A percentile compares a stretch with the other conserved stretches of the same genome.
Conservation (phyloP, 345 rosid species). For the Dovyalis caffra region DNA sequence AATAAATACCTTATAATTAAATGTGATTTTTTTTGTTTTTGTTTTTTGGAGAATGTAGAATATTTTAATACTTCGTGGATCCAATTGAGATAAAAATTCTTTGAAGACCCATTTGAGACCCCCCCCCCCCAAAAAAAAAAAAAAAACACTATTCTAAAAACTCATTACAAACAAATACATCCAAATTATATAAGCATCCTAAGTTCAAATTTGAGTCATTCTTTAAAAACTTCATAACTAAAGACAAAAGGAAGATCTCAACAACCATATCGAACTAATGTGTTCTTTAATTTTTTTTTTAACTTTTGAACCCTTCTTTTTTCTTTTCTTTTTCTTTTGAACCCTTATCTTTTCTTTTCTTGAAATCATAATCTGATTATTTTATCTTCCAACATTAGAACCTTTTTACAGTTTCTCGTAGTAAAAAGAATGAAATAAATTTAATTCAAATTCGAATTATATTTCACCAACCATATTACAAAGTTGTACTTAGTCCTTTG, state of each 20-base stretch:
- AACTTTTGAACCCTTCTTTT: too few species aligned
- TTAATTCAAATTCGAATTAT: too few species aligned
- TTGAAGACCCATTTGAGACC: too few species aligned
- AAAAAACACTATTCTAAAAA: background rate
- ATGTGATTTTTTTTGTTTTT: too few species aligned
- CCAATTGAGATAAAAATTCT: background rate
- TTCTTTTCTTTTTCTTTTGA: background rate
- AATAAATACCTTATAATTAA: too few species aligned
- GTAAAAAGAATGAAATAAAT: too few species aligned
- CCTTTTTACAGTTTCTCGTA: background rate
- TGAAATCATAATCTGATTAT: background rate
- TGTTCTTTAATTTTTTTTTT: too few species aligned
- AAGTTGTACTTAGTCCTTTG: background rate
- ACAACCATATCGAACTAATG: background rate
- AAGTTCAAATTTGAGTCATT: background rate
- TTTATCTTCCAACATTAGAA: background rate
- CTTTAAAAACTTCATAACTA: background rate
- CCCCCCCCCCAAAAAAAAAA: too few species aligned
- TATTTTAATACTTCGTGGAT: too few species aligned
- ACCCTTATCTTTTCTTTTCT: background rate
- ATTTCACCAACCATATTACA: too few species aligned
- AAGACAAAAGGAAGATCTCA: background rate
- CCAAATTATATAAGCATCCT: background rate
- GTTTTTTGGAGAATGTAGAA: too few species aligned
- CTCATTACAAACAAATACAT: background rate